Evolutionary conservation across 2,329 filamentous ascomycete species (phyloP), one percentile per base, ranked within the genome.

Genomic region (Hymenoscyphus infarciens): DNA sequence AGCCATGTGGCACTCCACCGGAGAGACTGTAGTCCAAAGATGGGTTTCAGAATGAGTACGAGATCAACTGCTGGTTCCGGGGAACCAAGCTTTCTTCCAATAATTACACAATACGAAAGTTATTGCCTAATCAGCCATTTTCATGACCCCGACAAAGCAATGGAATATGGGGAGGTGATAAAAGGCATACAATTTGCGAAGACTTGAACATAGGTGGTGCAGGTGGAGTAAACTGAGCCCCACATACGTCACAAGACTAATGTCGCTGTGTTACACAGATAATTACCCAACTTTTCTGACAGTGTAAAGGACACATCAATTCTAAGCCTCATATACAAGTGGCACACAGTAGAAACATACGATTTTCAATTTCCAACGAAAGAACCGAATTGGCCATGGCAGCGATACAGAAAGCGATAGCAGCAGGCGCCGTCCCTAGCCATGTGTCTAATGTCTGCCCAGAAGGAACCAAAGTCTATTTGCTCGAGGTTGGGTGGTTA

Each of bases 381-480:
- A 60, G 45, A 58, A 52, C 55, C 52, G 22, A 27, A 49, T 33
- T 53, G 15, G 64, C 8, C 25, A 69, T 70, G 67, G 60, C 70
- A 61, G 69, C 22, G 45, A 70, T 70, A 38, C 69, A 70, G 61
- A 61, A 64, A 57, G 66, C 67, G 15, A 63, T 71, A 22, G 63
- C 69, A 33, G 35, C 64, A 15, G 69, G 70, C 15, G 69, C 70
- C 1, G 67, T 71, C 6, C 68, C 67, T 0, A 49, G 53, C 11
- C 69, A 67, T 25, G 54, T 71, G 19, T 69, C 69, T 10, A 71
- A 71, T 49, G 66, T 70, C 56, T 80, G 77, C 63, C 79, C 78
- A 0, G 64, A 69, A 11, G 79, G 79, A 6, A 81, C 79, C 5
- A 80, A 79, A 68, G 79, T 81, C 71, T 77, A 79, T 68, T 69